phyloP scores from a whole-genome alignment of 768 basidiomycete genomes.

The Albatrellus ellisii region DNA sequence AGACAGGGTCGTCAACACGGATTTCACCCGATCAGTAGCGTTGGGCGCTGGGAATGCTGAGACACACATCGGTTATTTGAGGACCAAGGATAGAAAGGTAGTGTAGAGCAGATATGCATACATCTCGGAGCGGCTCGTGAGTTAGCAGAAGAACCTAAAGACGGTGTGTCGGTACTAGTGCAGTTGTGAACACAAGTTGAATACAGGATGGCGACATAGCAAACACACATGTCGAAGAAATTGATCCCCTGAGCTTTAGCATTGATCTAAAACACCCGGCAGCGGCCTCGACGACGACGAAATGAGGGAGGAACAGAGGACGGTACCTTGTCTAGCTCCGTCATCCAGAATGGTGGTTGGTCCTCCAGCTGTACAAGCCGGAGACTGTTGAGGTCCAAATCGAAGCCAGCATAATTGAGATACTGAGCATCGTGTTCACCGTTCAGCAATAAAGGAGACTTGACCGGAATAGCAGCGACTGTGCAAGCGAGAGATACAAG shows the following conservation, averaged over 20 bases:
- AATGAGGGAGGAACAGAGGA: background rate
- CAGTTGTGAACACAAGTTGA: too few species aligned
- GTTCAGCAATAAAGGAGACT: background rate
- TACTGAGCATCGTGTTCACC: too few species aligned
- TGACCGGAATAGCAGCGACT: conserved; percentile 28
- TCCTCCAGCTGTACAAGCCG: conserved; percentile 70
- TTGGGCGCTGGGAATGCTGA: conserved; percentile 45
- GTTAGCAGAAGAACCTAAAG: conserved; percentile 4
- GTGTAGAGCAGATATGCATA: background rate
- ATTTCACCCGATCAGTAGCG: conserved; percentile 41
- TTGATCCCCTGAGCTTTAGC: conserved; percentile 65
- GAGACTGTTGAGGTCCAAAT: conserved; percentile 55
- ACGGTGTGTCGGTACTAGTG: conserved; percentile 11
- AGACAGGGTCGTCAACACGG: conserved; percentile 55
- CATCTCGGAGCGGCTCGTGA: background rate
- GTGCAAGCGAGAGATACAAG: conserved; percentile 33
- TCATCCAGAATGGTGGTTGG: conserved; percentile 62
- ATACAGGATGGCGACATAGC: background rate
- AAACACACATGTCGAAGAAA: conserved; percentile 76
- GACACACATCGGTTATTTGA: background rate
- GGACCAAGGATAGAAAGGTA: background rate
- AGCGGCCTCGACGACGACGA: background rate
- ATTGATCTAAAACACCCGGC: conserved; percentile 53
- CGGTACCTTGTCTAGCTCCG: conserved; percentile 88
- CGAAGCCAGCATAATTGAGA: conserved; percentile 18